phyloP scores from a whole-genome alignment of 164 flowering plant genomes.

The Amborella trichopoda region DNA sequence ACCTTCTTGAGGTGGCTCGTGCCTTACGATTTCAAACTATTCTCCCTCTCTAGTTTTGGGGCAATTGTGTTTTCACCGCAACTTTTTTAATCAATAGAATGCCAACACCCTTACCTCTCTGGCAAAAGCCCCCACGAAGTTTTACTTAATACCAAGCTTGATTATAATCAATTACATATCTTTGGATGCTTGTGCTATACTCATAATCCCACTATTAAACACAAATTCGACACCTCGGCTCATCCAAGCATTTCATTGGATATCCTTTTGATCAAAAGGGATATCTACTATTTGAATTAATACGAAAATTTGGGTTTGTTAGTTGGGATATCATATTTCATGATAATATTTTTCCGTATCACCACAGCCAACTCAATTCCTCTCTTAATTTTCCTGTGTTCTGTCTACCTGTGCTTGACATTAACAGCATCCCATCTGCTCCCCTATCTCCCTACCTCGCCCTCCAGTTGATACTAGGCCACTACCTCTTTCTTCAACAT shows the following conservation, averaged over 20 bases:
- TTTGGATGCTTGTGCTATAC: background rate
- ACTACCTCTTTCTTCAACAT: no score
- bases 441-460: no score
- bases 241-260: background rate
- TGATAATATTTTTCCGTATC: background rate
- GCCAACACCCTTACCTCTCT: background rate
- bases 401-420: no score
- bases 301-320: background rate
- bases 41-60: background rate
- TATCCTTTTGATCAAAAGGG: background rate
- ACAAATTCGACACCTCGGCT: background rate
- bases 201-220: background rate
- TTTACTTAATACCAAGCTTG: no score
- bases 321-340: background rate
- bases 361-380: background rate
- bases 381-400: no score
- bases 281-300: background rate
- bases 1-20: background rate
- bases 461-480: no score
- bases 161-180: background rate
- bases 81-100: background rate
- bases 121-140: no score
- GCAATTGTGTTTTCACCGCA: background rate
- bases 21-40: background rate
- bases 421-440: no score